phyloP scores from a whole-genome alignment of 2,329 filamentous ascomycete genomes.

The Colletotrichum salicis region DNA sequence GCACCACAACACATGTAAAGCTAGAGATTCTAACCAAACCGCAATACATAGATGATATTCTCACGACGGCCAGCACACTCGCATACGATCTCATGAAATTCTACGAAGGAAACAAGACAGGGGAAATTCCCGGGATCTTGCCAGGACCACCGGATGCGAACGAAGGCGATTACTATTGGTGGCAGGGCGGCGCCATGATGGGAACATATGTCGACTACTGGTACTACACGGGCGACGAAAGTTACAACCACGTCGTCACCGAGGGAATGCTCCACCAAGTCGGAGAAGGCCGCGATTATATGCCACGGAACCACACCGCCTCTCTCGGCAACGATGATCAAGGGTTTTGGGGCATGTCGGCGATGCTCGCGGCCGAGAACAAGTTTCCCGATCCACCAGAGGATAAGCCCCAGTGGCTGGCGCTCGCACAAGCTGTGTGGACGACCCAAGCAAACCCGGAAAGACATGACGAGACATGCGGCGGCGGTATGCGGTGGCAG shows the following conservation, averaged over 20 bases:
- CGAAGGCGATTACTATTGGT: slow-evolving; percentile 69
- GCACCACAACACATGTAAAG: not conserved
- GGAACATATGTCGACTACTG: slow-evolving; percentile 73
- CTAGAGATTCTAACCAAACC: not conserved
- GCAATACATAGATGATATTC: slow-evolving; percentile 47
- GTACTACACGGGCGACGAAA: slow-evolving; percentile 68
- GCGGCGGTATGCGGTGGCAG: slow-evolving; percentile 78
- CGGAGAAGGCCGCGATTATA: slow-evolving; percentile 64
- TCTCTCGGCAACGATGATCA: slow-evolving; percentile 73
- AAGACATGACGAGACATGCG: slow-evolving; percentile 67
- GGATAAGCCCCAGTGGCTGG: slow-evolving; percentile 62
- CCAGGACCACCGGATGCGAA: slow-evolving; percentile 54
- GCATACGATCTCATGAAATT: slow-evolving; percentile 58
- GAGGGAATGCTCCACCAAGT: slow-evolving; percentile 63
- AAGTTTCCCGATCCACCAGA: slow-evolving; percentile 65
- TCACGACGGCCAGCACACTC: slow-evolving; percentile 49
- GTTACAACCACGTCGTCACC: slow-evolving; percentile 66
- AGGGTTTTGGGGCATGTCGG: slow-evolving; percentile 74
- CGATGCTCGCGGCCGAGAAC: slow-evolving; percentile 67
- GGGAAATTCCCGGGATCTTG: slow-evolving; percentile 58
- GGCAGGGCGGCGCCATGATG: slow-evolving; percentile 73
- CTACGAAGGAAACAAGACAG: slow-evolving; percentile 57
- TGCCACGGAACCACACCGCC: slow-evolving; percentile 63
- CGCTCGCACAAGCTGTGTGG: slow-evolving; percentile 72
- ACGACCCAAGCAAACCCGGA: slow-evolving; percentile 64